Evolutionary conservation across 306 rosid genomes (phyloP), one percentile per base, ranked within the genome.

Genomic region (Quercus mongolica): DNA sequence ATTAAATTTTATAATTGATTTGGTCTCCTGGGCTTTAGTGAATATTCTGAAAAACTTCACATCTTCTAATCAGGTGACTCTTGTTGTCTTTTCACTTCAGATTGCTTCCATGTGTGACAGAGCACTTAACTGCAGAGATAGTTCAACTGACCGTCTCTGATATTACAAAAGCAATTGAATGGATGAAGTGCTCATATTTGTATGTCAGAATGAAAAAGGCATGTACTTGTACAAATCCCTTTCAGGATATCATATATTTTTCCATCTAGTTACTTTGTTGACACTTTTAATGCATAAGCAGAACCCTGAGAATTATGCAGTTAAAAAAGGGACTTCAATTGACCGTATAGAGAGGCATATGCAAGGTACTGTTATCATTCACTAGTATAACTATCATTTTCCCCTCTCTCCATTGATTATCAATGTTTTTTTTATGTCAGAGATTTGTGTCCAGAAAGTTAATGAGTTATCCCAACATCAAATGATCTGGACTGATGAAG

Each of bases 61-160:
- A 73, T 69, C 55, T 64, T 80, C 75, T 76, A 74, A 57, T 82
- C 69, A 80, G 56, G 73, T 81, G 55, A 73, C 70, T 77, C 46
- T 79, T 62, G 55, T 73, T 65, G 55, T 78, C 76, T 86, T 76
- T 46, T 78, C 74, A 59, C 52, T 51, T 71, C 84, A 94, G 99
- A 78, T 80, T 94, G 85, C 94, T 92, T 69, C 83, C 99, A 56
- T 94, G 95, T 83, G 83, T 91, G 85, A 90, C 90, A 78, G 99
- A 94, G 91, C 99, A 94, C 88, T 91, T 94, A 89, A 91, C 94
- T 59, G 97, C 99, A 7, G 99, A 92, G 86, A 91, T 94, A 78
- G 99, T 92, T 85, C 99, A 94, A 83, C 81, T 94, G 90, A 91
- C 95, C 11, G 85, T 92, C 84, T 81, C 97, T 65, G 95, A 94